These are phyloP conservation scores for Plasmodium vivax DNA, from an alignment of 169 alveolate genomes.

Conservation along the genomic window DNA sequence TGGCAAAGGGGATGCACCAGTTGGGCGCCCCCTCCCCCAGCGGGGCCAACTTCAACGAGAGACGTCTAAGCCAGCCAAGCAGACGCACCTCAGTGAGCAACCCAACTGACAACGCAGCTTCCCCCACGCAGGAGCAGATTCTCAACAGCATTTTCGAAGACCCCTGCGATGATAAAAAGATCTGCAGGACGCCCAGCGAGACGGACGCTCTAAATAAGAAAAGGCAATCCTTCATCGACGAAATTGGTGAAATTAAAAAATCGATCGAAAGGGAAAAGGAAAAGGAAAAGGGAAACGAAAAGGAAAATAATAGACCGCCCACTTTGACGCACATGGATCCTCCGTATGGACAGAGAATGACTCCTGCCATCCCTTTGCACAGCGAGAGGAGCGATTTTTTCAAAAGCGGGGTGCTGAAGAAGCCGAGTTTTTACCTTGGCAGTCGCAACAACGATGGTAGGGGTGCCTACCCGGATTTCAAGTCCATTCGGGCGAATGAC, in stretches of 20 bases:
- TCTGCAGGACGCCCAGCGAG: neutral
- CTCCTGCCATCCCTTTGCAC: neutral
- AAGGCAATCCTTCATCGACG: conserved; percentile 16
- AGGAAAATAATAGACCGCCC: neutral
- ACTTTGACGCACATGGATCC: neutral
- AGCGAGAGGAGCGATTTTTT: neutral
- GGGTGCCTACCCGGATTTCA: neutral
- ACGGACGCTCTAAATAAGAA: neutral
- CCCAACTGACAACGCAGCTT: neutral
- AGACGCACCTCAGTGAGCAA: neutral
- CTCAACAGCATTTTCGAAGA: neutral
- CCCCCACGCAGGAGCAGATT: neutral
- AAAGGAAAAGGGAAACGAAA: neutral
- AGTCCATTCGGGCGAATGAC: conserved; percentile 1
- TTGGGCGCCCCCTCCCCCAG: neutral
- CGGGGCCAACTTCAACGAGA: neutral
- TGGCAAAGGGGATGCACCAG: neutral
- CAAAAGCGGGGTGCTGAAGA: neutral
- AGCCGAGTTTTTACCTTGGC: neutral
- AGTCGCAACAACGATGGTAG: neutral
- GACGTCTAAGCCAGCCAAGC: neutral
- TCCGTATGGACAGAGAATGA: neutral
- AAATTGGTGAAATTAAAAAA: conserved; percentile 28
- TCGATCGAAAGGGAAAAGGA: conserved; percentile 12
- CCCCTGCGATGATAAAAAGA: neutral